These are phyloP conservation scores for Penicillium vulpinum DNA, from an alignment of 2,329 filamentous ascomycete species.

Conservation along the genomic window DNA sequence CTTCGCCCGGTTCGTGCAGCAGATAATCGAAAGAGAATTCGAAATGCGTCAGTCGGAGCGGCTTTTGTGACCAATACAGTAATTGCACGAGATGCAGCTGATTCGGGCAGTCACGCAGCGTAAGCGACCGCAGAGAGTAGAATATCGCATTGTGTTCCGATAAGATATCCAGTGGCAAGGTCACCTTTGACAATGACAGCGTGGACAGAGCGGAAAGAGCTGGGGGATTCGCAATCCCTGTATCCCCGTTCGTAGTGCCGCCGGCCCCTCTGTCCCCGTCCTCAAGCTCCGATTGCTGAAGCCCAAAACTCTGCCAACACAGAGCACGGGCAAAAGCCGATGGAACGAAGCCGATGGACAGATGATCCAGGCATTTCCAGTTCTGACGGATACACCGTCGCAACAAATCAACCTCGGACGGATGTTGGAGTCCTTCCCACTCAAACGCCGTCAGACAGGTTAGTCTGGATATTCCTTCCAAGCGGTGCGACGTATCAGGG, in stretches of 20 bases:
- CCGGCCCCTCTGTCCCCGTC: neutral
- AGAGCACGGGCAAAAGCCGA: neutral
- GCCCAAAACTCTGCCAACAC: neutral
- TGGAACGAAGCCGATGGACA: neutral
- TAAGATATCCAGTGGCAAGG: too few relatives aligned
- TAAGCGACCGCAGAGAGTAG: too few relatives aligned
- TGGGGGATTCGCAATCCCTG: neutral
- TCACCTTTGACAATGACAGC: too few relatives aligned
- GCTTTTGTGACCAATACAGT: too few relatives aligned
- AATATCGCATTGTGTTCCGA: too few relatives aligned
- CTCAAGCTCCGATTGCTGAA: neutral
- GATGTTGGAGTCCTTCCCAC: conserved; percentile 4
- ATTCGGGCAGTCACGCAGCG: too few relatives aligned
- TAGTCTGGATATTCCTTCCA: neutral
- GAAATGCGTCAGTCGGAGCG: too few relatives aligned
- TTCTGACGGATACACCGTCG: conserved; percentile 1
- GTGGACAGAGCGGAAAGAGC: too few relatives aligned
- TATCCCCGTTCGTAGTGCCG: too few relatives aligned
- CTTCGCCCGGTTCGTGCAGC: too few relatives aligned
- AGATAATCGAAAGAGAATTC: too few relatives aligned
- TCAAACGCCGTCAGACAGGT: neutral
- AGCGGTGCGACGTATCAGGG: neutral
- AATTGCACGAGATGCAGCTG: too few relatives aligned
- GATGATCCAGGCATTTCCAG: neutral
- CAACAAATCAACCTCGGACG: neutral